Conservation (phyloP, 345 rosid species). For the Citrus inodora region DNA sequence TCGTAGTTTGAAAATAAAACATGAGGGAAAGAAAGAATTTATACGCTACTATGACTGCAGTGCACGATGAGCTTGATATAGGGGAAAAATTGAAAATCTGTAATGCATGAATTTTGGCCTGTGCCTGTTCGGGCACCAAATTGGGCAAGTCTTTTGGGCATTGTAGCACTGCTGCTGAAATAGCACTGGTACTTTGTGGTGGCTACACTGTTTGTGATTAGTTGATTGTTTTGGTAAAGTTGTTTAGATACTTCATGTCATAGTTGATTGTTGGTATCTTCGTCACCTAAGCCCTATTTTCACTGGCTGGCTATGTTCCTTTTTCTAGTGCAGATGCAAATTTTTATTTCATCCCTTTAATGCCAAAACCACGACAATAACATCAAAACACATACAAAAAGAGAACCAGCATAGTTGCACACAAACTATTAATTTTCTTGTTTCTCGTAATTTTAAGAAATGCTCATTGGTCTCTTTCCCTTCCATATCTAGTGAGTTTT, state of each 20-base stretch:
- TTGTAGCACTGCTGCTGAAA: too few relatives aligned
- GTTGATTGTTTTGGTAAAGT: background rate
- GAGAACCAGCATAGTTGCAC: background rate
- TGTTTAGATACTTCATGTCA: background rate
- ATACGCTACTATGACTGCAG: too few relatives aligned
- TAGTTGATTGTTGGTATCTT: background rate
- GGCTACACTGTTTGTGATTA: background rate
- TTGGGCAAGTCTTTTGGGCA: too few relatives aligned
- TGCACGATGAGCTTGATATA: background rate
- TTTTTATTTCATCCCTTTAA: background rate
- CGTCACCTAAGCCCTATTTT: background rate
- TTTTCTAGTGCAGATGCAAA: background rate
- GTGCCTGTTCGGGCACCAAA: too few relatives aligned
- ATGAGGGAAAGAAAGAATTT: background rate
- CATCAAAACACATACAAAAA: background rate
- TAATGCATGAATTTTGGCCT: too few relatives aligned
- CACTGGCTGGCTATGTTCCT: background rate
- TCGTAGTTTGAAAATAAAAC: background rate
- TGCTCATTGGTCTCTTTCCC: background rate
- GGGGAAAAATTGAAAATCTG: too few relatives aligned
- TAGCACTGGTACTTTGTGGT: background rate
- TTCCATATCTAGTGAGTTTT: background rate
- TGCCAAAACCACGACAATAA: background rate
- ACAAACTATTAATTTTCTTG: background rate
- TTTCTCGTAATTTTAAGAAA: background rate